Evolutionary conservation across 805 yeast species (phyloP).

Genomic region (Metschnikowia corniflorae): DNA sequence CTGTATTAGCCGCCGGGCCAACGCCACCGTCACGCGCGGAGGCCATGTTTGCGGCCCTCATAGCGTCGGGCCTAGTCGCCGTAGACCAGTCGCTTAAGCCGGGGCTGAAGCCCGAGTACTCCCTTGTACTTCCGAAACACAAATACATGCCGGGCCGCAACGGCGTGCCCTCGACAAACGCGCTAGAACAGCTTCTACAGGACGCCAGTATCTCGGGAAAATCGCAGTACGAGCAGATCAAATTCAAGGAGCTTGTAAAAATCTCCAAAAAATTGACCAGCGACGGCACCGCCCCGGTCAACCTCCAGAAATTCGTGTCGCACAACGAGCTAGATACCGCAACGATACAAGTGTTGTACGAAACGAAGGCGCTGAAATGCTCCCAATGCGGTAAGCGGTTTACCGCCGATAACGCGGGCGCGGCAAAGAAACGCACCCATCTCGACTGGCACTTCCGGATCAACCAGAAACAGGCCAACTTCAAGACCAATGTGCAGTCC

Average conservation of each 20-base stretch:
- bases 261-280: constrained; percentile 19
- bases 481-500: constrained; percentile 50
- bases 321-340: constrained; percentile 31
- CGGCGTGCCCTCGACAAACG: constrained; percentile 11
- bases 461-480: constrained; percentile 59
- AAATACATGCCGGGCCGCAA: constrained; percentile 21
- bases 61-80: constrained; percentile 36
- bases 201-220: constrained; percentile 13
- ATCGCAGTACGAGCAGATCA: constrained; percentile 33
- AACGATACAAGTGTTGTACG: constrained; percentile 45
- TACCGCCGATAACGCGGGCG: constrained; percentile 54
- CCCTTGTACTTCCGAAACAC: constrained; percentile 29
- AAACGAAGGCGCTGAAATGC: constrained; percentile 74
- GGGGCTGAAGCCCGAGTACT: constrained; percentile 34
- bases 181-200: constrained; percentile 14
- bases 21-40: constrained; percentile 22
- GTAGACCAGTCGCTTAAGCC: constrained; percentile 40
- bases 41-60: constrained; percentile 31
- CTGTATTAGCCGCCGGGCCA: constrained; percentile 10
- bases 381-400: constrained; percentile 88
- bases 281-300: neutral
- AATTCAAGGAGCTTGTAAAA: constrained; percentile 29
- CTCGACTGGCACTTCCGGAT: constrained; percentile 96
- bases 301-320: constrained; percentile 37
- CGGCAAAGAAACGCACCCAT: constrained; percentile 56